Percentiles rank a stretch among this genome's conserved stretches.
Evolutionary conservation across 495 filamentous ascomycete species (phyloP).

Genomic region (Poronia punctata): DNA sequence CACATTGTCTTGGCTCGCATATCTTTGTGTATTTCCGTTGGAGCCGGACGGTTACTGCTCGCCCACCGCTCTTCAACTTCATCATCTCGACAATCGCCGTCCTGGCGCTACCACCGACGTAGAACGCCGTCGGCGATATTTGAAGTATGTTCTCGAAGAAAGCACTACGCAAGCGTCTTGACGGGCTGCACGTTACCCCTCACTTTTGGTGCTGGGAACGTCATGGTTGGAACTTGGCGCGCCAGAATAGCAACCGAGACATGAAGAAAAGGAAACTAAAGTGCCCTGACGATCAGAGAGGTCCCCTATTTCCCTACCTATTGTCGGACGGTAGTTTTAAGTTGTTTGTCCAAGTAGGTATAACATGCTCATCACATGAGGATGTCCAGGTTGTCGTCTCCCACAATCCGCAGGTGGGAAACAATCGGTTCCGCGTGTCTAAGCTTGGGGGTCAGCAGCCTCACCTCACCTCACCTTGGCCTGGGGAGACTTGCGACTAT

Average conservation of each 20-base stretch:
- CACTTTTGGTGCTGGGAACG: too few relatives aligned
- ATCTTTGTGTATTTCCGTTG: slow-evolving; percentile 1
- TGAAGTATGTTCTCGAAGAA: not conserved
- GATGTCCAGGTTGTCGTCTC: not conserved
- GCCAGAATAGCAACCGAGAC: too few relatives aligned
- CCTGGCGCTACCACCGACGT: not conserved
- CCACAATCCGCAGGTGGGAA: slow-evolving; percentile 1
- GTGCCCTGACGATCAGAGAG: too few relatives aligned
- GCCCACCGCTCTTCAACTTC: slow-evolving; percentile 7
- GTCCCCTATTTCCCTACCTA: too few relatives aligned
- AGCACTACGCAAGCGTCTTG: too few relatives aligned
- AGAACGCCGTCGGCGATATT: too few relatives aligned
- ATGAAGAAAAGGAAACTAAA: too few relatives aligned
- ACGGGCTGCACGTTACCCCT: too few relatives aligned
- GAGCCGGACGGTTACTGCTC: not conserved
- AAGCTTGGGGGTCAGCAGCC: slow-evolving; percentile 7
- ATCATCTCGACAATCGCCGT: slow-evolving; percentile 8
- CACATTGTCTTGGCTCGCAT: slow-evolving; percentile 7
- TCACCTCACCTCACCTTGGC: too few relatives aligned
- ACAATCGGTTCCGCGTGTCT: not conserved
- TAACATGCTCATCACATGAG: not conserved
- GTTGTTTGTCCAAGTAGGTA: not conserved
- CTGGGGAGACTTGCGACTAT: too few relatives aligned
- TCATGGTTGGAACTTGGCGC: too few relatives aligned
- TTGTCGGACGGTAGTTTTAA: too few relatives aligned